Evolutionary conservation across 2,329 filamentous ascomycete genomes (phyloP), one percentile per base, ranked within the genome.

Genomic region (Colletotrichum brevisporum): DNA sequence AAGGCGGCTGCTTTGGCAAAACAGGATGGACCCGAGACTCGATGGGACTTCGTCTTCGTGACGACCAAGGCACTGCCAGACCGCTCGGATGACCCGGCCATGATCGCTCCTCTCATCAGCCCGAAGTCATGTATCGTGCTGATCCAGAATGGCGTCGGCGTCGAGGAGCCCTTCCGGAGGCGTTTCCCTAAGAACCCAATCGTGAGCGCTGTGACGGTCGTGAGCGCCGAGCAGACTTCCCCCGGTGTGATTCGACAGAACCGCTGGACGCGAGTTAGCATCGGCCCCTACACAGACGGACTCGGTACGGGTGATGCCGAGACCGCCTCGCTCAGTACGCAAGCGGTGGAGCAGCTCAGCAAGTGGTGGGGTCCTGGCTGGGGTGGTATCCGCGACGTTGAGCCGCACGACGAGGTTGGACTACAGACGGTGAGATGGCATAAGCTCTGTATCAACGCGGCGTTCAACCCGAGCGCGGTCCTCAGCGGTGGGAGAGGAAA

Each of bases 371-470:
- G 82, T 6, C 78, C 81, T 13, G 74, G 76, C 47, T 79, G 86
- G 16, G 91, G 90, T 45, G 87, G 87, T 2, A 88, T 94, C 71
- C 85, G 85, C 67, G 91, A 94, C 77, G 89, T 90, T 5, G 87
- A 90, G 70, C 82, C 86, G 8, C 89, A 91, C 73, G 85, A 88
- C 54, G 90, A 92, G 77, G 81, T 89, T 39, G 90, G 89, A 69
- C 82, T 94, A 53, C 92, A 94, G 78, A 86, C 89, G 50, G 87
- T 93, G 18, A 85, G 91, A 26, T 94, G 91, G 91, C 91, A 93
- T 78, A 94, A 94, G 78, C 88, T 93, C 71, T 91, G 90, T 74
- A 93, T 94, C 82, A 94, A 94, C 78, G 90, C 91, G 0, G 88
- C 90, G 59, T 92, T 93, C 86, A 94, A 94, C 79, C 91, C 91